Evolutionary conservation across 768 basidiomycete genomes (phyloP).

Genomic region (Tephrocybe sp.): DNA sequence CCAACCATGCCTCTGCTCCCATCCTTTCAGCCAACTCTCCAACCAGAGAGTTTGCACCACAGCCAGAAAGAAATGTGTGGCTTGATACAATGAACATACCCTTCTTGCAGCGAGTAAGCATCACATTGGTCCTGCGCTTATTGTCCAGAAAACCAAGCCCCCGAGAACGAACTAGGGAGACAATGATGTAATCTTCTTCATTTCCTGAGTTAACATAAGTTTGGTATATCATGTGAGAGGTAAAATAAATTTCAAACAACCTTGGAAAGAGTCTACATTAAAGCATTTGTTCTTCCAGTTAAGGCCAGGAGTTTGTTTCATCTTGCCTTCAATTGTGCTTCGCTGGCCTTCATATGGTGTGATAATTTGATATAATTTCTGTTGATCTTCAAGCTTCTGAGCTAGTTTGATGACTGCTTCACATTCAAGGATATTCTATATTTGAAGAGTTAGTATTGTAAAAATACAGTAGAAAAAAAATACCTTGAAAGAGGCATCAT

Average conservation of each 20-base stretch:
- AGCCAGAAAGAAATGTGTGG: constrained; percentile 55
- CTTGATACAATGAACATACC: constrained; percentile 78
- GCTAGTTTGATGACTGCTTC: constrained; percentile 59
- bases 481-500: constrained; percentile 36
- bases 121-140: constrained; percentile 77
- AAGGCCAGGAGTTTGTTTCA: constrained; percentile 49
- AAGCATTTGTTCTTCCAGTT: constrained; percentile 73
- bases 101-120: constrained; percentile 78
- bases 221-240: constrained; percentile 1
- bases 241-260: constrained; percentile 32
- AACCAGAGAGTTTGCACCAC: constrained; percentile 48
- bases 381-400: constrained; percentile 48
- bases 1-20: constrained; percentile 39
- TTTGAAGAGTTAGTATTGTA: background rate
- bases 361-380: constrained; percentile 61
- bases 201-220: constrained; percentile 52
- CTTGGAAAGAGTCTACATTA: constrained; percentile 88
- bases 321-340: constrained; percentile 50
- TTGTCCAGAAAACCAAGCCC: constrained; percentile 68
- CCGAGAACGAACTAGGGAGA: constrained; percentile 63
- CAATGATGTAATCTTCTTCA: constrained; percentile 77
- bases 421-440: constrained; percentile 63
- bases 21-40: constrained; percentile 39
- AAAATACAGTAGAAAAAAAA: constrained; percentile 6
- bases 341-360: constrained; percentile 84